These are phyloP conservation scores for Microsporum ferrugineum DNA, from an alignment of 2,329 filamentous ascomycete species.

Conservation along the genomic window DNA sequence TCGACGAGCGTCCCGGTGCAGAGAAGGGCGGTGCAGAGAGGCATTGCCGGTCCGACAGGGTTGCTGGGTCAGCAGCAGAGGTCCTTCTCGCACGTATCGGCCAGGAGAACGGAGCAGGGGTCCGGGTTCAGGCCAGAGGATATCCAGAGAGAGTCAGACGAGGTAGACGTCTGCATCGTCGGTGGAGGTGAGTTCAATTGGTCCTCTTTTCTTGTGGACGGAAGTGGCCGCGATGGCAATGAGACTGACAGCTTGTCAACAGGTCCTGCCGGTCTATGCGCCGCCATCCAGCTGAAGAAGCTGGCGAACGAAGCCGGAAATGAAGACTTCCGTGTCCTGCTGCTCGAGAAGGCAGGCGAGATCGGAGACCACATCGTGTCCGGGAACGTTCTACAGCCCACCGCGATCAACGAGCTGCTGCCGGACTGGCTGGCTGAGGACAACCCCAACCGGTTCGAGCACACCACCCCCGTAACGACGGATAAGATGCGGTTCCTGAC, in stretches of 20 bases:
- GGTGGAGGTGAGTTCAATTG: slow-evolving; percentile 54
- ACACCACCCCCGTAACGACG: slow-evolving; percentile 68
- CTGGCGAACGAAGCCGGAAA: slow-evolving; percentile 89
- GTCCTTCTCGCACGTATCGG: slow-evolving; percentile 36
- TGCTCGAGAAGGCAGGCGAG: slow-evolving; percentile 92
- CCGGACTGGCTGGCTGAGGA: slow-evolving; percentile 86
- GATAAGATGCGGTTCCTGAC: slow-evolving; percentile 95
- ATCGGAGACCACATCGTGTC: slow-evolving; percentile 91
- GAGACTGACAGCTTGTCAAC: background rate
- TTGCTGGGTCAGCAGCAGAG: slow-evolving; percentile 15
- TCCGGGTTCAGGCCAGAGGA: slow-evolving; percentile 52
- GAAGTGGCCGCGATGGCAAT: background rate
- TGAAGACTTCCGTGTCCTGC: slow-evolving; percentile 83
- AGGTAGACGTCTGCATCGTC: slow-evolving; percentile 94
- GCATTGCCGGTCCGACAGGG: slow-evolving; percentile 9
- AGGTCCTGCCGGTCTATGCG: slow-evolving; percentile 83
- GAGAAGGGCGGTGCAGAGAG: slow-evolving; percentile 17
- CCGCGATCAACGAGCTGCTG: slow-evolving; percentile 75
- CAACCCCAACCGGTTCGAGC: slow-evolving; percentile 77
- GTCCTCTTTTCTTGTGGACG: background rate
- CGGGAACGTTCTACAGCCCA: slow-evolving; percentile 86
- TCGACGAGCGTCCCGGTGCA: slow-evolving; percentile 6
- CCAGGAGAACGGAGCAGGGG: slow-evolving; percentile 25
- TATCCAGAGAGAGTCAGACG: slow-evolving; percentile 77
- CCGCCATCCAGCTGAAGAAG: slow-evolving; percentile 91